Evolutionary conservation across 108 stramenopile species (phyloP).

Genomic region (Skeletonema potamos): DNA sequence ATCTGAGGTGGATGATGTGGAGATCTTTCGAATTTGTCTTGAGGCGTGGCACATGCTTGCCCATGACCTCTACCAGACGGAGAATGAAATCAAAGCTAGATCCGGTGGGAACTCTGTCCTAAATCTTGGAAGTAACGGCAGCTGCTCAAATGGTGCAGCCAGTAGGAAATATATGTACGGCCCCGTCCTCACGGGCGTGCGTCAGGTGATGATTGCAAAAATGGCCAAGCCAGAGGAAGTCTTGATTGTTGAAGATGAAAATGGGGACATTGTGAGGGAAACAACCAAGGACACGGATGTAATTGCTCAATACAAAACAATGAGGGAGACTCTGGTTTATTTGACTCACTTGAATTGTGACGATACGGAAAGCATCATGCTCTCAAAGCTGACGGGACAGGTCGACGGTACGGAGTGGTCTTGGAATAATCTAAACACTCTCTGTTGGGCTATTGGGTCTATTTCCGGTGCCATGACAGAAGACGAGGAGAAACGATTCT

Average conservation of each 20-base stretch:
- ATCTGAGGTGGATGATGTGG: constrained; percentile 94
- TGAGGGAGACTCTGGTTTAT: constrained; percentile 97
- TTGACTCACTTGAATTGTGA: constrained; percentile 98
- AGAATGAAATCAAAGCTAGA: constrained; percentile 51
- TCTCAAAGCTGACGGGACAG: constrained; percentile 95
- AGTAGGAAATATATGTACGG: constrained; percentile 83
- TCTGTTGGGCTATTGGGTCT: constrained; percentile 99
- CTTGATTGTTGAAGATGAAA: constrained; percentile 98
- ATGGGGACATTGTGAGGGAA: constrained; percentile 97
- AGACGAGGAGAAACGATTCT: constrained; percentile 98
- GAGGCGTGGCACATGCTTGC: constrained; percentile 98
- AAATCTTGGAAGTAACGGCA: constrained; percentile 56
- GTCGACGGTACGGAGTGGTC: constrained; percentile 90
- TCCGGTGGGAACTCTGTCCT: constrained; percentile 41
- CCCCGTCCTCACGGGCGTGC: constrained; percentile 86
- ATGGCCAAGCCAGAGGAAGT: constrained; percentile 99
- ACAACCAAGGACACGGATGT: constrained; percentile 98
- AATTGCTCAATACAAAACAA: constrained; percentile 99
- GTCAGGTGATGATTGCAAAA: constrained; percentile 94
- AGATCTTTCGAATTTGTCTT: constrained; percentile 98
- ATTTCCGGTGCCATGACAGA: constrained; percentile 99
- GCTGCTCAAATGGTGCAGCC: constrained; percentile 11
- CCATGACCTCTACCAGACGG: constrained; percentile 93
- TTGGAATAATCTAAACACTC: constrained; percentile 95
- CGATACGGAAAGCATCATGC: constrained; percentile 98